phyloP scores from a whole-genome alignment of 2,329 filamentous ascomycete species.

The Zymoseptoria ardabiliae region DNA sequence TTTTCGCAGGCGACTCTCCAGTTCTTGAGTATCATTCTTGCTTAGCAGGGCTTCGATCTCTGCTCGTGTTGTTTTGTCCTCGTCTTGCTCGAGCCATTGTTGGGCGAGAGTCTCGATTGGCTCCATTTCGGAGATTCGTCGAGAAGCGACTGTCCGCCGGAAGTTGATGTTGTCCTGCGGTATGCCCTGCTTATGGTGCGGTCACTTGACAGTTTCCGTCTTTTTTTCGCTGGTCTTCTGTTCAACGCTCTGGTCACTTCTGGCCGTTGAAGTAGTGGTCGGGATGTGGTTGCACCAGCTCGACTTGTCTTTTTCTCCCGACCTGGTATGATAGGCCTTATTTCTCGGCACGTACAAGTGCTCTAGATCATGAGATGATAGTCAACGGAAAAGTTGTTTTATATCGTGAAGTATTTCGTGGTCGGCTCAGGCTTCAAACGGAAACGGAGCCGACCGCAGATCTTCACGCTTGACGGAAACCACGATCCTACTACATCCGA shows the following conservation, averaged over 20 bases:
- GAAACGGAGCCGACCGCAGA: background rate
- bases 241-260: background rate
- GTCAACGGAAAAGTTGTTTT: background rate
- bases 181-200: background rate
- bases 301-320: background rate
- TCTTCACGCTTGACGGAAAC: background rate
- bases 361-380: too few relatives aligned
- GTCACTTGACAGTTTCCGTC: background rate
- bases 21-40: conserved; percentile 37
- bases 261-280: background rate
- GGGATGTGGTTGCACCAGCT: background rate
- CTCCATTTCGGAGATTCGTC: background rate
- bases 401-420: background rate
- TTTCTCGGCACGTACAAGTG: too few relatives aligned
- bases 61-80: conserved; percentile 45
- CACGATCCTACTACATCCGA: background rate
- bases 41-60: conserved; percentile 49
- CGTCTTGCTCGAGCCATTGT: conserved; percentile 53
- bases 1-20: conserved; percentile 46
- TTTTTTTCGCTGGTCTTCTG: background rate
- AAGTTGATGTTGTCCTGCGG: background rate
- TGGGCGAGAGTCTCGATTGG: conserved; percentile 34
- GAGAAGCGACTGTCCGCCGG: background rate
- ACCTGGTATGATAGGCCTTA: too few relatives aligned
- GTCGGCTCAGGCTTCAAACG: background rate